Base-by-base conservation (phyloP, 208 protist genomes). In the Entamoeba moshkovskii region DNA sequence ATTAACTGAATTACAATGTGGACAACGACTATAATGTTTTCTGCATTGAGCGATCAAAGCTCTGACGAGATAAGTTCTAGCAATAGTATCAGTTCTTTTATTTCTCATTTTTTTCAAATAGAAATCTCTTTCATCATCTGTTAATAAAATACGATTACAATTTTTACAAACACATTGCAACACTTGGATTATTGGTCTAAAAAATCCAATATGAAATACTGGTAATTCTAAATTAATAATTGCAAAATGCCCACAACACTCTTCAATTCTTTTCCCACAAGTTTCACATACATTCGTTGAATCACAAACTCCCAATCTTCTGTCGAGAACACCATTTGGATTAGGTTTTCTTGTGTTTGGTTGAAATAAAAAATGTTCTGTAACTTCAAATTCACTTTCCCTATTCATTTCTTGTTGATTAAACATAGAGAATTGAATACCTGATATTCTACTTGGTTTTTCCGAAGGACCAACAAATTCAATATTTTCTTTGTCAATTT, bases 201-300 rank as follows among this genome's bases (percentile, higher is more conserved):
- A 97, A 95, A 98, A 99, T 46, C 98, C 99, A 46, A 96, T 59
- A 95, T 99, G 99, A 95, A 99, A 99, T 8, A 99, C 98, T 0
- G 99, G 99, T 45, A 98, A 95, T 95, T 97, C 97, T 48, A 99
- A 96, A 94, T 98, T 96, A 52, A 99, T 98, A 96, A 98, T 97
- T 42, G 98, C 99, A 95, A 98, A 98, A 96, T 99, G 99, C 13
- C 99, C 99, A 6, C 97, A 96, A 96, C 99, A 99, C 4, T 93
- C 92, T 45, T 49, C 48, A 13, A 93, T 11, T 4, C 22, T 52
- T 29, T 59, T 49, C 16, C 92, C 92, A 46, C 92, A 93, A 46
- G 92, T 93, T 38, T 66, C 11, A 73, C 92, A 93, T 29, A 44
- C n/a, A 33, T 33, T 46, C 5, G 2, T 0, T 33, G 52, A 73